These are phyloP conservation scores for Yamadazyma buinensis DNA, from an alignment of 1,139 yeast genomes.

Conservation along the genomic window DNA sequence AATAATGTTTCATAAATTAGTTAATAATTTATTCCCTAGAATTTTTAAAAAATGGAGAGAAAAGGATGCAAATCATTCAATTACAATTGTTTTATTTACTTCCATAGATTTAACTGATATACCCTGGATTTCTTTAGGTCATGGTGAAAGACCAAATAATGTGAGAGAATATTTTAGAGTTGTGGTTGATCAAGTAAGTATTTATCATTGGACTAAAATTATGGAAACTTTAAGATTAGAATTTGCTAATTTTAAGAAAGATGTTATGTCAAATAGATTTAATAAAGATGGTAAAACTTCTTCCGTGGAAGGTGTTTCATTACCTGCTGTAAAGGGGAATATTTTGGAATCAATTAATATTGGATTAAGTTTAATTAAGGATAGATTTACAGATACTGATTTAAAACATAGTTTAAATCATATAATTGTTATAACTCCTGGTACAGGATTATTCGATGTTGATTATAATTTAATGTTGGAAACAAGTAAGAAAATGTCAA, in stretches of 20 bases:
- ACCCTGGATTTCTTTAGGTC: constrained; percentile 52
- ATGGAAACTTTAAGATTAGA: constrained; percentile 86
- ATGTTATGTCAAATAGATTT: constrained; percentile 50
- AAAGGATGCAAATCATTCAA: constrained; percentile 82
- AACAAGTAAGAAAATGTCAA: constrained; percentile 71
- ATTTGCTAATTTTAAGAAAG: constrained; percentile 77
- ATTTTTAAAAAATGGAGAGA: constrained; percentile 87
- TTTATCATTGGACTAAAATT: constrained; percentile 83
- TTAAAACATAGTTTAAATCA: constrained; percentile 83
- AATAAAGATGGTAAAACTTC: constrained; percentile 13
- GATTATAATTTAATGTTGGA: constrained; percentile 72
- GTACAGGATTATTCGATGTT: constrained; percentile 90
- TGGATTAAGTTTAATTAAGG: constrained; percentile 74
- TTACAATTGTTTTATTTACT: constrained; percentile 85
- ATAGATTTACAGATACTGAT: constrained; percentile 82
- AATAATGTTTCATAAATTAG: constrained; percentile 85
- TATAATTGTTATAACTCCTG: constrained; percentile 83
- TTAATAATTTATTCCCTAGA: constrained; percentile 85
- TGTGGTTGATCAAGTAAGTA: constrained; percentile 92
- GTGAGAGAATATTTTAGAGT: constrained; percentile 83
- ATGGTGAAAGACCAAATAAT: constrained; percentile 70
- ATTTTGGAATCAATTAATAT: constrained; percentile 81
- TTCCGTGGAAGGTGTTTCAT: constrained; percentile 52
- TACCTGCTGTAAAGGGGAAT: constrained; percentile 90
- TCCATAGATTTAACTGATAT: constrained; percentile 67